phyloP scores from a whole-genome alignment of 2,329 filamentous ascomycete genomes.

The Aspergillus texensis region DNA sequence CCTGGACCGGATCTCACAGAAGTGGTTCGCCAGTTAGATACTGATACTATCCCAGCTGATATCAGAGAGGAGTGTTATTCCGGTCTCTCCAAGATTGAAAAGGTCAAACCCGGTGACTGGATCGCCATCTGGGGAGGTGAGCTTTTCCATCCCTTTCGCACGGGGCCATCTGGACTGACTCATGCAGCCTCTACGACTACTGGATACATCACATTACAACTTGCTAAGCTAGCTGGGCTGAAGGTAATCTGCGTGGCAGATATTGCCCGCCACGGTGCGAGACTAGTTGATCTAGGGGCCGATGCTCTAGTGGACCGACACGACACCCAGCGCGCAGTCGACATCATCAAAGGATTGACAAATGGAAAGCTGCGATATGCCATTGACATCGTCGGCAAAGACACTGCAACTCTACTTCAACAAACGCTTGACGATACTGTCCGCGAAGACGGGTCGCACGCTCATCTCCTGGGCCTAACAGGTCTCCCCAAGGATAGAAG shows the following conservation, averaged over 20 bases:
- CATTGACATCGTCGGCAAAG: constrained; percentile 68
- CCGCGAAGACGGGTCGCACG: constrained; percentile 23
- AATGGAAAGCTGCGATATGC: constrained; percentile 64
- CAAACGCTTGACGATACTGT: constrained; percentile 47
- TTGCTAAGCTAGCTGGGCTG: constrained; percentile 68
- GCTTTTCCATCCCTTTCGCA: constrained; percentile 15
- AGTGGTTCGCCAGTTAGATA: constrained; percentile 52
- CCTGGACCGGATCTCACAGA: constrained; percentile 62
- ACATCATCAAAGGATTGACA: constrained; percentile 64
- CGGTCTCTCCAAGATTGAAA: constrained; percentile 55
- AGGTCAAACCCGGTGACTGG: constrained; percentile 66
- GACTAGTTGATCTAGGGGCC: constrained; percentile 56
- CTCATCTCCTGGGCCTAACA: constrained; percentile 69
- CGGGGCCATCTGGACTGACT: constrained; percentile 11
- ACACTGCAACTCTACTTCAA: constrained; percentile 63
- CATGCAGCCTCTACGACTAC: constrained; percentile 66
- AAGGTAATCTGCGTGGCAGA: constrained; percentile 69
- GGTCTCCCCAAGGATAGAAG: constrained; percentile 64
- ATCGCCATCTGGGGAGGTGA: constrained; percentile 72
- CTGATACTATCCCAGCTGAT: constrained; percentile 59
- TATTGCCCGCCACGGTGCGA: constrained; percentile 65
- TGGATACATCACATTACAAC: constrained; percentile 66
- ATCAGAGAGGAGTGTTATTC: constrained; percentile 65
- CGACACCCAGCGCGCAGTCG: constrained; percentile 65
- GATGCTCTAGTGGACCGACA: constrained; percentile 72